Base-by-base conservation (phyloP, 805 yeast genomes). In the Nakazawaea anatomiae region DNA sequence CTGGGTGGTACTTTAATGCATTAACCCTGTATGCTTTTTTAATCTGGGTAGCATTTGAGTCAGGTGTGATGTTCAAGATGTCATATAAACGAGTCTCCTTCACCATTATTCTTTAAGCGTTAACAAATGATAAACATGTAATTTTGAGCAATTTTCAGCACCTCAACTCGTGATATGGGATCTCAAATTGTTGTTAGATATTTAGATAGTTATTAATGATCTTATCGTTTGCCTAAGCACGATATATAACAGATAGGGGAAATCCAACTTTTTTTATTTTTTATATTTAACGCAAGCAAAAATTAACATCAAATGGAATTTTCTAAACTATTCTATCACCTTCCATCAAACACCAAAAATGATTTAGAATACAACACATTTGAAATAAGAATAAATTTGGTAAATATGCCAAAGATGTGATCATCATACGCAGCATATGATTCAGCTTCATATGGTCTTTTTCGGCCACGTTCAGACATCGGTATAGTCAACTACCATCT, bases 71-170 rank as follows among this genome's bases (percentile, higher is more conserved):
- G 46, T 83, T 86, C 58, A 87, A 71, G 31, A 72, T 65, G 55
- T 85, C 89, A 68, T 86, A 86, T 51, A 78, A 73, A 57, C 73
- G 73, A 29, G 89, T 76, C 52, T 87, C 94, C 58, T 76, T 83
- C 36, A 77, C 90, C 94, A 87, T 86, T 18, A 32, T 39, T 39
- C 6, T 44, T 18, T 32, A 14, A 18, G 25, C 25, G 25, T 18
- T 18, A 18, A 18, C 25, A 18, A 18, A 18, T 18, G 25, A 18
- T 18, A 18, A 18, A 18, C 25, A 18, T 18, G 25, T 18, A 18
- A 18, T 18, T 3, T 18, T 18, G 25, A 3, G 25, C 25, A 18
- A 18, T 18, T 18, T 3, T 18, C 25, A 18, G 25, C 25, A 18
- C 25, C 25, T 18, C 25, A 18, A 18, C 25, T 18, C 3, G 25